Evolutionary conservation across 495 filamentous ascomycete genomes (phyloP), one percentile per base, ranked within the genome.

Genomic region (Bathelium albidoporum): DNA sequence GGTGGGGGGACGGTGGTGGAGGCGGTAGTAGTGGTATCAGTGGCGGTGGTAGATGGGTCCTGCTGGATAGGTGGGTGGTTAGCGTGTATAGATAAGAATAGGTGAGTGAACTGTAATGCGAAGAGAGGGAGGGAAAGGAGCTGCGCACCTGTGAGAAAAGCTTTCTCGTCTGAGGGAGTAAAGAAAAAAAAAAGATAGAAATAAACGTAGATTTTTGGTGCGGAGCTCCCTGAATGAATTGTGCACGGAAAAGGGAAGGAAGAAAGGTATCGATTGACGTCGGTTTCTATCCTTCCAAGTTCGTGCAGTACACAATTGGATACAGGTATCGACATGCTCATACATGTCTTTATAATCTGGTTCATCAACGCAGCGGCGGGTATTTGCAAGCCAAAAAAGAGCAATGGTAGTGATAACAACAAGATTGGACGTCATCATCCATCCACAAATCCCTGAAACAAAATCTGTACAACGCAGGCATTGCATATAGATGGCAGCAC

Each of bases 1-100:
- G 45, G 83, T 1, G 90, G 92, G 1, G 88, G 87, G 26, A 91
- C 83, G 69, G 91, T 90, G 39, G 89, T 80, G 4, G 87, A 55
- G 14, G 29, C 12, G 16, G 24, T 34, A 3, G 45, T 28, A 0
- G 53, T 60, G 32, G 39, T 41, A 41, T 24, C 24, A 28, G 52
- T 22, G 39, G 59, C 32, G 20, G 39, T 49, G n/a, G 59, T 60
- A 34, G 18, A n/a, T 26, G n/a, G 1, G 11, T 26, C 24, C 24
- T 55, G 49, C 0, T 28, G 20, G 43, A 49, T 18, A 11, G 7
- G 22, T 10, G 49, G 2, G 26, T n/a, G n/a, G 24, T 55, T 29
- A 55, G 49, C 24, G 24, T 9, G 49, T 12, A 3, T n/a, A 20
- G 49, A 16, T 55, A 28, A 55, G 18, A 49, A 49, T 49, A 20